Evolutionary conservation across 768 basidiomycete genomes (phyloP), one percentile per base, ranked within the genome.

Genomic region (Rhizopogon vesiculosus): DNA sequence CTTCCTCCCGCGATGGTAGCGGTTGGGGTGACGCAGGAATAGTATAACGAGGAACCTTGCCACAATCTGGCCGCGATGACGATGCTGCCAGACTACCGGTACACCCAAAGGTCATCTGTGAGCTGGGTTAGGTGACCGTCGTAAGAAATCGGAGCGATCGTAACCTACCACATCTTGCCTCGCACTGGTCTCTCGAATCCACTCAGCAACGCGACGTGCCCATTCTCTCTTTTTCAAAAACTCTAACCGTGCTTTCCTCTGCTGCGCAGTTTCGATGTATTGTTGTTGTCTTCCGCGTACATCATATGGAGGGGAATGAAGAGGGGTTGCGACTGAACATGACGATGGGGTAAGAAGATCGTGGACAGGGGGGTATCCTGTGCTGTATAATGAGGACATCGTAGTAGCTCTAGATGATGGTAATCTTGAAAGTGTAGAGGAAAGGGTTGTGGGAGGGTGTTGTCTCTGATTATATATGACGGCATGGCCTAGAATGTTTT

Each of bases 211-310:
- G 28, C 73, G 64, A 16, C 70, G 64, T 1, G 81, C 74, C 58
- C 72, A 76, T 57, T 77, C 78, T 44, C 76, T 71, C 54, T 70
- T 74, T 52, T 77, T 76, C 43, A 80, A 64, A 60, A 83, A 81
- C n/a, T 78, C 79, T 56, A 76, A 69, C 58, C 81, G 80, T 56
- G 79, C 78, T 46, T 72, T 72, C 25, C 80, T 69, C 67, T 84
- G 82, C 1, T 73, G 62, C 22, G 66, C 63, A 1, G 74, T 75
- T 66, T 83, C 82, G 33, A 70, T 51, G 55, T 72, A 82, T 38
- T 64, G 67, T 56, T 72, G 64, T 65, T 78, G 79, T 33, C 80
- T 71, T 33, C 78, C 78, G 15, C 68, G 74, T 13, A 67, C 33
- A 66, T 81, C 78, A 67, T 72, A 77, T 43, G 62, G 59, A 5